Conservation (phyloP, 495 filamentous ascomycete genomes). For the Aspergillus mulundensis region DNA sequence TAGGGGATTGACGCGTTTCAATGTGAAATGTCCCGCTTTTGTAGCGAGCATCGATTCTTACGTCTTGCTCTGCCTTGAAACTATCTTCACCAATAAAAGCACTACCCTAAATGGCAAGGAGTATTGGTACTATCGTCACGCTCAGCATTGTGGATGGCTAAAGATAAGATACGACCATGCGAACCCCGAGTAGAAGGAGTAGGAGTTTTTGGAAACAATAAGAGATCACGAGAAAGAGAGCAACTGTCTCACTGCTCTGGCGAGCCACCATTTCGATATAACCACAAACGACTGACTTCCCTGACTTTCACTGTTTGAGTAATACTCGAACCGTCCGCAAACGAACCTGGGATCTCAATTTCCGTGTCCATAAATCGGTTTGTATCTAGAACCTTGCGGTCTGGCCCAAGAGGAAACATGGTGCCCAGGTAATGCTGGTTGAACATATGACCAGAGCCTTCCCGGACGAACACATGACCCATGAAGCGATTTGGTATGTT, state of each 20-base stretch:
- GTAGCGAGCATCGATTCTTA: no score
- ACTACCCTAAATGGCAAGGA: no score
- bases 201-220: neutral
- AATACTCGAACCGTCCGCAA: neutral
- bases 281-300: conserved; percentile 69
- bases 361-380: conserved; percentile 38
- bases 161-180: no score
- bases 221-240: neutral
- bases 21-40: no score
- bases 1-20: no score
- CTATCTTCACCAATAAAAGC: no score
- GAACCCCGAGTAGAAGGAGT: neutral
- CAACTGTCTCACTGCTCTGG: conserved; percentile 29
- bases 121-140: no score
- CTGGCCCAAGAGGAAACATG: conserved; percentile 60
- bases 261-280: conserved; percentile 64
- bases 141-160: no score
- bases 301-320: conserved; percentile 45
- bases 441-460: conserved; percentile 66
- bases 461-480: conserved; percentile 69
- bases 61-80: no score
- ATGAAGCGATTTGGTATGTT: conserved; percentile 56
- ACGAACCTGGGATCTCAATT: conserved; percentile 4
- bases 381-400: conserved; percentile 21
- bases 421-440: conserved; percentile 74